These are phyloP conservation scores for Thalassiosira hispida DNA, from an alignment of 352 stramenopile species.

Conservation along the genomic window DNA sequence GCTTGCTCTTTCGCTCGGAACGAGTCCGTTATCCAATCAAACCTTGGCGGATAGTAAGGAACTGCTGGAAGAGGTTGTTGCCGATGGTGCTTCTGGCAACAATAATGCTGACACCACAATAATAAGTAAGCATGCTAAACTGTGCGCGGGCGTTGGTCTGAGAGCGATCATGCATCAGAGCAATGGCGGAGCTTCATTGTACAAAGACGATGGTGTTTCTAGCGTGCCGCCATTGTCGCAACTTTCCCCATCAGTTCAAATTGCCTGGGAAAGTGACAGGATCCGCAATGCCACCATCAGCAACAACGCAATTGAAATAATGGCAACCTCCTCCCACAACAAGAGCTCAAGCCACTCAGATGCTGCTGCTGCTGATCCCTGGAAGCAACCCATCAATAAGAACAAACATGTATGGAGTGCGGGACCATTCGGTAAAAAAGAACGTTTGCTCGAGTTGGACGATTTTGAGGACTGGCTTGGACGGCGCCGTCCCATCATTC, in stretches of 20 bases:
- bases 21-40: constrained; percentile 30
- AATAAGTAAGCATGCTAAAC: constrained; percentile 28
- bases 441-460: constrained; percentile 77
- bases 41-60: constrained; percentile 1
- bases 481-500: constrained; percentile 57
- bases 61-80: background rate
- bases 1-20: constrained; percentile 57
- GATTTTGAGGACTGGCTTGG: constrained; percentile 82
- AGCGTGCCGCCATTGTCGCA: constrained; percentile 17
- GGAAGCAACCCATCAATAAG: constrained; percentile 35
- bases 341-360: background rate
- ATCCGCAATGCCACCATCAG: constrained; percentile 5
- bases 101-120: background rate
- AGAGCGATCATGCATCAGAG: constrained; percentile 10
- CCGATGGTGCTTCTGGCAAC: background rate
- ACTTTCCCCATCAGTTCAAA: constrained; percentile 52
- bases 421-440: constrained; percentile 71
- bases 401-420: constrained; percentile 63
- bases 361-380: constrained; percentile 7
- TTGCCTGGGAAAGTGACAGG: background rate
- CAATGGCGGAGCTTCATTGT: background rate
- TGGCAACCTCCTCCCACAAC: background rate
- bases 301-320: constrained; percentile 6
- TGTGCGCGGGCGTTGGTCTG: constrained; percentile 16
- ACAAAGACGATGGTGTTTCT: background rate